A percentile compares a stretch with the other conserved stretches of the same genome.
phyloP scores from a whole-genome alignment of 495 filamentous ascomycete genomes.

The Oleoguttula mirabilis region DNA sequence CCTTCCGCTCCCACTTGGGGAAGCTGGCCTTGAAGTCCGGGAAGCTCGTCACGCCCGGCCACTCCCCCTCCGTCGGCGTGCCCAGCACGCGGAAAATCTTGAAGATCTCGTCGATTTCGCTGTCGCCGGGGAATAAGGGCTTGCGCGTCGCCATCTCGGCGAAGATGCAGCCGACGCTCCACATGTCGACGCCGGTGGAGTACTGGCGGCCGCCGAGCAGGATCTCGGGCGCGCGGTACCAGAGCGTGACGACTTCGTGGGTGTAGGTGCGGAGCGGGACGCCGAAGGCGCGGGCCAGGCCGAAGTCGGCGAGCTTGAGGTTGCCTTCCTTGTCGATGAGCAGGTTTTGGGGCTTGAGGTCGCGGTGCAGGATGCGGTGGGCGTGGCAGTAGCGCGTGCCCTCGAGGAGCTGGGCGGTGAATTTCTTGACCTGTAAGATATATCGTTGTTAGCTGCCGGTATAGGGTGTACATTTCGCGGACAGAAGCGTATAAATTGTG shows the following conservation, averaged over 20 bases:
- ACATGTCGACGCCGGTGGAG: slow-evolving; percentile 98
- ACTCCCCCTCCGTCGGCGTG: slow-evolving; percentile 75
- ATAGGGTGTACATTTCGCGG: too few species aligned
- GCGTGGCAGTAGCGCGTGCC: slow-evolving; percentile 93
- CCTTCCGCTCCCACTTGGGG: slow-evolving; percentile 84
- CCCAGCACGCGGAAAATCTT: slow-evolving; percentile 96
- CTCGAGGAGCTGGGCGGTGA: slow-evolving; percentile 87
- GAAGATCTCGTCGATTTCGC: slow-evolving; percentile 99
- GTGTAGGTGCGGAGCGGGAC: slow-evolving; percentile 95
- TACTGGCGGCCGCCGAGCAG: slow-evolving; percentile 95
- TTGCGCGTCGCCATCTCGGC: slow-evolving; percentile 99
- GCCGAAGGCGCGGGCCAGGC: slow-evolving; percentile 89
- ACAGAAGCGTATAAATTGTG: too few species aligned
- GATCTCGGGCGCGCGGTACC: slow-evolving; percentile 97
- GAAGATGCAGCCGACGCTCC: slow-evolving; percentile 97
- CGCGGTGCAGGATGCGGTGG: slow-evolving; percentile 86
- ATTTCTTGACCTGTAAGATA: slow-evolving; percentile 61
- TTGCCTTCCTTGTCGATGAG: slow-evolving; percentile 92
- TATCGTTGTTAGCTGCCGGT: too few species aligned
- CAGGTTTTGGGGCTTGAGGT: slow-evolving; percentile 96
- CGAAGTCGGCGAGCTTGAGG: slow-evolving; percentile 95
- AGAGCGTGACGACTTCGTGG: slow-evolving; percentile 96
- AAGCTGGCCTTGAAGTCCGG: slow-evolving; percentile 96
- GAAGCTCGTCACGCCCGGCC: slow-evolving; percentile 95
- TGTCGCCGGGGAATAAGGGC: slow-evolving; percentile 93